Evolutionary conservation across 1,139 yeast species (phyloP), one percentile per base, ranked within the genome.

Genomic region (Hansenula lynferdii): DNA sequence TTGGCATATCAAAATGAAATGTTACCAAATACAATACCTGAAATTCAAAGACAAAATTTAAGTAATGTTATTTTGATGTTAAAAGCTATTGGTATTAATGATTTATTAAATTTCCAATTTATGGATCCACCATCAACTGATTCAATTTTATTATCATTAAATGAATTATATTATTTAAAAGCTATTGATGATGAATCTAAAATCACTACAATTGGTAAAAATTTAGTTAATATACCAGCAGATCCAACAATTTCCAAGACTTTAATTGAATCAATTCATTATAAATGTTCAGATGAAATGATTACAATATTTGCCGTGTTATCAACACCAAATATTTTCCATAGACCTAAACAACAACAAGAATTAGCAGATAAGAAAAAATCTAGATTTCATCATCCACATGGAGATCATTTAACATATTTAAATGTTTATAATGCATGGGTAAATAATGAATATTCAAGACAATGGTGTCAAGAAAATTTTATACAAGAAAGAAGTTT

Each of bases 171-270:
- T 56, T 82, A 85, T 29, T 64, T 94, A 31, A 80, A 83, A 21
- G 97, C 97, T 0, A 64, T 94, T 32, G 95, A 89, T 56, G 84
- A 80, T 28, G 75, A 77, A 17, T 97, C 97, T 0, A 59, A 68
- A 31, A 62, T 94, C 42, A 92, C 97, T 0, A 56, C 65, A 4
- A 62, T 85, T 23, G 99, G 99, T 0, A 66, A 79, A 36, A 72
- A 77, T 48, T 85, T 94, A 95, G 87, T 97, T 0, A 85, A 84
- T 41, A 89, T 90, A 56, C 98, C 99, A 0, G 87, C 92, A 89
- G 96, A 87, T 43, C 98, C 99, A 0, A 77, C 86, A 6, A 65
- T 94, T 44, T 84, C 97, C 3, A 86, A 86, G 53, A 82, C 95
- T 0, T 64, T 94, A 37, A 72, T 92, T 36, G 72, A 78, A 19